Evolutionary conservation across 192 early-diverging fungal species (phyloP), one percentile per base, ranked within the genome.

Genomic region (Coemansia asiatica): DNA sequence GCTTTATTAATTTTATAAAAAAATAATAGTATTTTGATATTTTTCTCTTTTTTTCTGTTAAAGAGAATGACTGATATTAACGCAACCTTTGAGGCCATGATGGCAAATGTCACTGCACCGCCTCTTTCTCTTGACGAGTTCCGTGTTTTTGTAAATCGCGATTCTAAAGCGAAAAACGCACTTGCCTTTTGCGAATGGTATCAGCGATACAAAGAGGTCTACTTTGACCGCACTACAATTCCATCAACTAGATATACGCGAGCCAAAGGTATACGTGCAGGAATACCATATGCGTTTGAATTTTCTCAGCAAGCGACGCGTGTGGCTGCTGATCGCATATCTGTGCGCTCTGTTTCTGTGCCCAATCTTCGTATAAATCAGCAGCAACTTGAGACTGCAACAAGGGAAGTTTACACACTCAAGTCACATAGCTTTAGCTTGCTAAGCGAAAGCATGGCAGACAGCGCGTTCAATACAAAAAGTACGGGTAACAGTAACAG

Each of bases 121-220:
- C 75, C 75, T 5, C 62, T 78, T 0, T 78, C 75, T 23, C 67
- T 78, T 29, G 59, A 59, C 47, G 75, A 78, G 60, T 78, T 78
- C 29, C 75, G 70, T 19, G 40, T 72, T 40, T 78, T 69, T 58
- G 63, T 78, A 18, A 47, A 51, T 1, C 47, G 65, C 38, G 70
- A 78, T 28, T 47, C 61, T 22, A 62, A 61, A 23, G 75, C 75
- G 13, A 66, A 57, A 46, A 61, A 72, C 15, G 75, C 75, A 18
- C 67, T 78, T 44, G 75, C 75, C 29, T 78, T 78, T 46, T 78
- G 75, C 50, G 70, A 72, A 23, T 78, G 75, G 75, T 69, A 78
- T 28, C 75, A 78, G 67, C 57, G 68, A 36, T 78, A 78, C 63
- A 31, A 27, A 19, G 60, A 69, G 0, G 75, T 78, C n/a, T 78